Base-by-base conservation (phyloP, 768 basidiomycete genomes). In the Suillus ampliporus region DNA sequence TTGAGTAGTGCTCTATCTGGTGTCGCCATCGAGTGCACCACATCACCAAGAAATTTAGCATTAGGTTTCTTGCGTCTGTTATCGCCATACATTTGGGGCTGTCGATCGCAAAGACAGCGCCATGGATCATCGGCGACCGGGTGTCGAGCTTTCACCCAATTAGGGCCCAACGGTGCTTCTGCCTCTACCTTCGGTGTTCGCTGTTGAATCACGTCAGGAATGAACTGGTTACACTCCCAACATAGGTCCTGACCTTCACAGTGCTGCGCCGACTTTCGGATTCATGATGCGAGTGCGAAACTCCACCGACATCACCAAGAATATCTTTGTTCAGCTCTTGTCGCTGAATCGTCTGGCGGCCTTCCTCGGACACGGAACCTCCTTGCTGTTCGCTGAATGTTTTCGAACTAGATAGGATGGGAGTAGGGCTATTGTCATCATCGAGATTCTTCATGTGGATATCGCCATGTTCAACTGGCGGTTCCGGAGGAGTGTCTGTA, bases 221-320 rank as follows among this genome's bases (percentile, higher is more conserved):
- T 28, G 17, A 13, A 19, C 6, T 19, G 10, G 19, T 19, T 38
- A 26, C 6, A 56, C 17, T 26, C 50, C 10, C 31, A 56, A 56
- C 54, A 5, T 40, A 40, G 11, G 11, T 13, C 23, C 38, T 46
- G 3, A 56, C 54, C 54, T 38, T 19, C 2, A 4, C 8, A 19
- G 23, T 15, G 23, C 38, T 56, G 38, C 17, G 38, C 17, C 19
- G 54, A 21, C 11, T 9, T 19, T 56, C 17, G 9, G 6, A 11
- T 28, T 54, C 21, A 23, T 38, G 53, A 11, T 64, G 61, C 54
- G 68, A 74, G 65, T 69, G 72, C 66, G 66, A 66, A 68, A 64
- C 62, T 44, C 61, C 65, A 58, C 68, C 66, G 62, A 58, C 61
- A n/a, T 64, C 64, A 50, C 44, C 40, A 57, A 66, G 66, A 65